Evolutionary conservation across 139 green algal species (phyloP), one percentile per base, ranked within the genome.

Genomic region (Coelastrella sp.): DNA sequence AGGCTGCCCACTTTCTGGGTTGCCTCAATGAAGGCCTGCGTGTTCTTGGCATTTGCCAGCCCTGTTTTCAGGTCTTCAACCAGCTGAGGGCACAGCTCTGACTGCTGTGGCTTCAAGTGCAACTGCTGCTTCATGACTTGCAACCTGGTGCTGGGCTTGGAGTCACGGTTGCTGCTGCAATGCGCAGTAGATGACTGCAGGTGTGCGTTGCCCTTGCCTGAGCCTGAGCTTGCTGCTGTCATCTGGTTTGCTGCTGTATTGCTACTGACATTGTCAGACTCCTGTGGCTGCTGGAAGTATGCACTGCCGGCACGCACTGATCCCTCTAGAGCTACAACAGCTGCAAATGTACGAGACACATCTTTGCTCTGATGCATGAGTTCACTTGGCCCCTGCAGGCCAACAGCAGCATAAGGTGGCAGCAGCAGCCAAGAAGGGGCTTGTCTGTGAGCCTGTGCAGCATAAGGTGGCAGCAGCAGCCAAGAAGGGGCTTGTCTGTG

Each of bases 1-100:
- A 95, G 83, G 58, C 78, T 92, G 27, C 94, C 94, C 3, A 95
- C 93, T 82, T 94, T 92, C 60, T 88, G 88, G 4, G 88, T 88
- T 4, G 88, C 87, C 14, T 91, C 79, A 6, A 87, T 87, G 35
- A 82, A 86, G 78, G 65, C 76, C 49, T 75, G 78, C 15, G 78
- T 72, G 78, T 82, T 20, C 20, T 56, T 74, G 5, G 72, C 57
- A 14, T 58, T 20, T 60, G 57, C 73, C 61, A 74, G 24, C 6
- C 86, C 74, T 60, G 74, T 63, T 10, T 73, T 20, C 8, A 76
- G 58, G 24, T 83, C 57, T 35, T 61, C 60, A 17, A 84, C 7
- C 57, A 84, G 60, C 86, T 83, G 73, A 25, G 86, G 86, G 60
- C 60, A 76, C 17, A 90, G 86, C 86, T 89, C 58, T 27, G 24